phyloP scores from a whole-genome alignment of 345 rosid genomes.

The Atalantia buxifolia region DNA sequence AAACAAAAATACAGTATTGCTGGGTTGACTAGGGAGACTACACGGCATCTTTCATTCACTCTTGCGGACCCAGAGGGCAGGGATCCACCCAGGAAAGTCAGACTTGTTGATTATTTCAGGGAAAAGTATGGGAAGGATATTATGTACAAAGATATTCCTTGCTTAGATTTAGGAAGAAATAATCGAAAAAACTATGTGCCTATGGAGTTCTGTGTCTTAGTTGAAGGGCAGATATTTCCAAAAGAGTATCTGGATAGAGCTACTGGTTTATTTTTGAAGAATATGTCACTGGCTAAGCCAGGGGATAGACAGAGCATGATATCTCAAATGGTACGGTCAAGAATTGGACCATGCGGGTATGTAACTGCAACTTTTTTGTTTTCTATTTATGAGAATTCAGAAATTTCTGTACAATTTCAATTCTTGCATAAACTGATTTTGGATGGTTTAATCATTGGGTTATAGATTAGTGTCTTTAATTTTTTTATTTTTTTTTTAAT shows the following conservation, averaged over 20 bases:
- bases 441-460: background rate
- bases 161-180: conserved; percentile 63
- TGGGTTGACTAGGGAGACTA: conserved; percentile 44
- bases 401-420: background rate
- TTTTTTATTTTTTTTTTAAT: background rate
- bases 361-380: conserved; percentile 11
- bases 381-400: background rate
- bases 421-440: background rate
- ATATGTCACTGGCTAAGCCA: conserved; percentile 49
- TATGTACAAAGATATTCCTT: conserved; percentile 48
- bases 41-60: conserved; percentile 36
- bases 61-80: conserved; percentile 44
- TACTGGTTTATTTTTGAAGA: conserved; percentile 39
- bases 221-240: conserved; percentile 81
- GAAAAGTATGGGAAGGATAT: conserved; percentile 49
- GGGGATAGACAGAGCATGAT: conserved; percentile 39
- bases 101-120: conserved; percentile 59
- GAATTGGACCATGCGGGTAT: conserved; percentile 74
- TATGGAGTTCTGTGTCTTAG: conserved; percentile 73
- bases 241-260: conserved; percentile 51
- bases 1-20: conserved; percentile 54
- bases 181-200: conserved; percentile 57
- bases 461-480: background rate
- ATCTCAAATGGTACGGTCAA: conserved; percentile 37
- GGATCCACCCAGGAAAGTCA: conserved; percentile 21